Evolutionary conservation across 352 stramenopile species (phyloP).

Genomic region (Plasmopara halstedii): DNA sequence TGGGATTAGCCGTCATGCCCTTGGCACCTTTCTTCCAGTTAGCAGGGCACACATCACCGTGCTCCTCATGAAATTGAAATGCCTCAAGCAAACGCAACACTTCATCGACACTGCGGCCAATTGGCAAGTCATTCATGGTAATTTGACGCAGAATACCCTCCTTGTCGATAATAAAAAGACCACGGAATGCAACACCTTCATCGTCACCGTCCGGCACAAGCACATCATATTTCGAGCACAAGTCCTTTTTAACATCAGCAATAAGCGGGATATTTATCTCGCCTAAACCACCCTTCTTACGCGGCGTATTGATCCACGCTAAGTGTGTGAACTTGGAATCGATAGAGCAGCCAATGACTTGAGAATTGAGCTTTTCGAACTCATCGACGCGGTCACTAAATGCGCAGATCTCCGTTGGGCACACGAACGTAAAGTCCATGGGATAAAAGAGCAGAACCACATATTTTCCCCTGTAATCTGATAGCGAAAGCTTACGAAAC

Average conservation of each 20-base stretch:
- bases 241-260: constrained; percentile 84
- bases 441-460: constrained; percentile 91
- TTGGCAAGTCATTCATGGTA: constrained; percentile 84
- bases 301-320: constrained; percentile 85
- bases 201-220: constrained; percentile 50
- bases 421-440: constrained; percentile 90
- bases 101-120: constrained; percentile 88
- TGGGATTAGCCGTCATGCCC: constrained; percentile 77
- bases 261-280: constrained; percentile 89
- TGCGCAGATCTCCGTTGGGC: constrained; percentile 87
- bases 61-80: constrained; percentile 88
- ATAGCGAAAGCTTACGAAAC: constrained; percentile 78
- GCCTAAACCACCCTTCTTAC: constrained; percentile 85
- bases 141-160: constrained; percentile 77
- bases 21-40: constrained; percentile 87
- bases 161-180: constrained; percentile 88
- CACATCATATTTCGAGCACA: constrained; percentile 80
- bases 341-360: constrained; percentile 69
- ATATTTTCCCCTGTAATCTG: constrained; percentile 86
- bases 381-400: constrained; percentile 79
- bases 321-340: constrained; percentile 88
- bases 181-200: constrained; percentile 76
- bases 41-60: constrained; percentile 88
- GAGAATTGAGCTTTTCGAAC: constrained; percentile 71
- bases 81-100: constrained; percentile 86